Evolutionary conservation across 129 eudicot genomes (phyloP).

Genomic region (Silybum marianum): DNA sequence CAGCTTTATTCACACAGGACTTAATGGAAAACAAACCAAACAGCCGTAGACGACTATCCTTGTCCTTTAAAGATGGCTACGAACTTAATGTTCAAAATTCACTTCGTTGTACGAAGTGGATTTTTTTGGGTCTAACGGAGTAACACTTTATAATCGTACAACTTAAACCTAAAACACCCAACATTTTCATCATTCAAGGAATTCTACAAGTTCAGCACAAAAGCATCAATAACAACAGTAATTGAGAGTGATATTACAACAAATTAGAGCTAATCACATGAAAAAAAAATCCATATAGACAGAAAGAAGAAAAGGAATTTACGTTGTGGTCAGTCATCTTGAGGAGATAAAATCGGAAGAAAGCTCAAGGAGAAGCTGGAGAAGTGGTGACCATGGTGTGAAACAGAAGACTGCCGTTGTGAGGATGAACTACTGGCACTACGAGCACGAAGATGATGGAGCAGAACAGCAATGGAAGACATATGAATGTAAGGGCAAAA

Average conservation of each 20-base stretch:
- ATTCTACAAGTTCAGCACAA: background rate
- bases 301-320: background rate
- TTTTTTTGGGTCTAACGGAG: background rate
- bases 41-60: background rate
- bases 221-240: background rate
- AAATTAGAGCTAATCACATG: slow-evolving; percentile 5
- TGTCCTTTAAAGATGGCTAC: background rate
- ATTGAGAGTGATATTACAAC: background rate
- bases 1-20: too few species aligned
- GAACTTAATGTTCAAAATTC: background rate
- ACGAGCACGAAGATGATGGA: slow-evolving; percentile 25
- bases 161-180: slow-evolving; percentile 27
- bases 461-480: slow-evolving; percentile 43
- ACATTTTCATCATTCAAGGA: background rate
- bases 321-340: slow-evolving; percentile 63
- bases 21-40: too few species aligned
- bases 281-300: background rate
- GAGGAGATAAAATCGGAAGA: slow-evolving; percentile 26
- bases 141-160: background rate
- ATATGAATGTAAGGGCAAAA: slow-evolving; percentile 42
- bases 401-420: slow-evolving; percentile 31
- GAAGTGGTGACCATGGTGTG: slow-evolving; percentile 33
- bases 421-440: slow-evolving; percentile 27
- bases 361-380: slow-evolving; percentile 41
- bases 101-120: background rate